Conservation (phyloP, 2,329 filamentous ascomycete species). For the Fusarium torreyae region DNA sequence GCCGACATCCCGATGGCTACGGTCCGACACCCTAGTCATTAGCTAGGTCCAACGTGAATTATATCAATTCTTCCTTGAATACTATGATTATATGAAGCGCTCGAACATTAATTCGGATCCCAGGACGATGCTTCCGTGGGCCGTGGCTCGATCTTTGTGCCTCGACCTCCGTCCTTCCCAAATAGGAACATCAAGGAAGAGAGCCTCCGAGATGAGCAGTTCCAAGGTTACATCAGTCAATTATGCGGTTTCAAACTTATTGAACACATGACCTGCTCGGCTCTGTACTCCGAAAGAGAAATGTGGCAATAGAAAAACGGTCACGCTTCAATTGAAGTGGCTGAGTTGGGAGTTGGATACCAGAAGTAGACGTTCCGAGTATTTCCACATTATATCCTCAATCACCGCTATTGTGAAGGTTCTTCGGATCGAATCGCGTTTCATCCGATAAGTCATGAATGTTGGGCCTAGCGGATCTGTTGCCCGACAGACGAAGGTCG, state of each 20-base stretch:
- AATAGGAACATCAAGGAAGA: constrained; percentile 32
- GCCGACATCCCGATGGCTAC: too few relatives aligned
- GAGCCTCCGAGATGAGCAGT: constrained; percentile 38
- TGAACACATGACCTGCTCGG: constrained; percentile 16
- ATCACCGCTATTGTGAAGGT: neutral
- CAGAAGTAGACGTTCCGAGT: constrained; percentile 25
- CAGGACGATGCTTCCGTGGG: constrained; percentile 18
- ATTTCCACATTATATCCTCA: constrained; percentile 8
- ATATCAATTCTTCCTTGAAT: neutral
- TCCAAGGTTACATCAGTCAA: constrained; percentile 23
- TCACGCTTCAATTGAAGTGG: neutral
- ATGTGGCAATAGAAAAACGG: constrained; percentile 6
- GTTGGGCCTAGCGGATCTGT: neutral
- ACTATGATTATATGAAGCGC: neutral
- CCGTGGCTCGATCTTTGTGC: constrained; percentile 13
- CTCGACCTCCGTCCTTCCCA: constrained; percentile 27
- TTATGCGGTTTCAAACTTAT: neutral
- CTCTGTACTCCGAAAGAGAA: neutral
- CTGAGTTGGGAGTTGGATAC: constrained; percentile 1
- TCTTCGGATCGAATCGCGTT: constrained; percentile 4
- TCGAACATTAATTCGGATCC: constrained; percentile 9
- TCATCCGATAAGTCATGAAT: constrained; percentile 19
- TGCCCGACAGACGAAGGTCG: neutral
- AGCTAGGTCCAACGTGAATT: neutral
- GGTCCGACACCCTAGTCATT: too few relatives aligned